Conservation (phyloP, 306 rosid species). For the Psophocarpus tetragonolobus region DNA sequence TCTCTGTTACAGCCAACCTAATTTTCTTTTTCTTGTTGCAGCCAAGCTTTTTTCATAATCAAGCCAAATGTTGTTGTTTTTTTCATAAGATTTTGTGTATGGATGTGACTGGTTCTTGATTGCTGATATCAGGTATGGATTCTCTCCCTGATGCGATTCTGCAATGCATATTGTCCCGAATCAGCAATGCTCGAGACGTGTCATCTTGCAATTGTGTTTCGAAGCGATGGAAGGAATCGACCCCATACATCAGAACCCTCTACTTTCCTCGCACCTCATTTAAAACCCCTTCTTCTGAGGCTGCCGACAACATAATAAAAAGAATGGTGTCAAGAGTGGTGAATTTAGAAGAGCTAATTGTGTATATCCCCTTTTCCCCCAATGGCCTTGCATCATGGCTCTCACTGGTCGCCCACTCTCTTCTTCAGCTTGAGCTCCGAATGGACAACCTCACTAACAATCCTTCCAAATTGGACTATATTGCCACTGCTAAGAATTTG, state of each 20-base stretch:
- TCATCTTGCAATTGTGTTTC: constrained; percentile 88
- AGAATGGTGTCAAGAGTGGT: constrained; percentile 67
- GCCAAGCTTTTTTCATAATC: no score
- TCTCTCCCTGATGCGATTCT: constrained; percentile 80
- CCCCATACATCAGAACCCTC: constrained; percentile 62
- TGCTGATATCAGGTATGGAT: constrained; percentile 60
- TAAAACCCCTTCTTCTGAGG: constrained; percentile 47
- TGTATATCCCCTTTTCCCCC: constrained; percentile 75
- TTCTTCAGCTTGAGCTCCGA: constrained; percentile 77
- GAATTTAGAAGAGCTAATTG: constrained; percentile 72
- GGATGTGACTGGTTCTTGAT: constrained; percentile 25
- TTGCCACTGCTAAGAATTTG: constrained; percentile 62
- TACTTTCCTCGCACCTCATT: constrained; percentile 83
- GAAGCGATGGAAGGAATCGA: constrained; percentile 77
- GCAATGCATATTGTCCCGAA: constrained; percentile 69
- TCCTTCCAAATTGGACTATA: constrained; percentile 74
- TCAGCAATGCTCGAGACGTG: constrained; percentile 73
- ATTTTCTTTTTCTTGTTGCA: no score
- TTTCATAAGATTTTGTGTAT: neutral
- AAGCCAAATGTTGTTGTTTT: neutral
- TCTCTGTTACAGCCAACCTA: no score
- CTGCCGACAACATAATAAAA: constrained; percentile 61
- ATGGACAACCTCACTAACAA: constrained; percentile 71
- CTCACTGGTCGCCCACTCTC: constrained; percentile 52
- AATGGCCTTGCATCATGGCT: constrained; percentile 89